Conservation (phyloP, 345 rosid genomes). For the Schrenkiella parvula region DNA sequence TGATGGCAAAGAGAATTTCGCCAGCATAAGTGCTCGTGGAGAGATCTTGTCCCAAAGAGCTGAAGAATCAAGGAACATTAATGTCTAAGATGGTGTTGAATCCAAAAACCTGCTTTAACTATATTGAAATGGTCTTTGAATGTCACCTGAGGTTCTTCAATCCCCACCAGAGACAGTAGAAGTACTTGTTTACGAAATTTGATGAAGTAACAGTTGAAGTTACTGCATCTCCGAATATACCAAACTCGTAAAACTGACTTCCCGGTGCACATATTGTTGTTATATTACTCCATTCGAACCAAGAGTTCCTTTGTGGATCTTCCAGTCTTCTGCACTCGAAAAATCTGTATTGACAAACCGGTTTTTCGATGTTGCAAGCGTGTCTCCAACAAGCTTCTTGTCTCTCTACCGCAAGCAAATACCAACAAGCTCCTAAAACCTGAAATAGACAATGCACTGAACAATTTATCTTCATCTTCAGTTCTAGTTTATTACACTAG, state of each 20-base stretch:
- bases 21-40: slow-evolving; percentile 77
- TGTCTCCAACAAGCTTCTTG: slow-evolving; percentile 87
- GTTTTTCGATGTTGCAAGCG: slow-evolving; percentile 48
- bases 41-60: slow-evolving; percentile 83
- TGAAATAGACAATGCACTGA: slow-evolving; percentile 13
- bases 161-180: slow-evolving; percentile 98
- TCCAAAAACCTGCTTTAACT: not conserved
- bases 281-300: slow-evolving; percentile 70
- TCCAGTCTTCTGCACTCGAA: slow-evolving; percentile 55
- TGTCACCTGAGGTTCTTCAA: slow-evolving; percentile 73
- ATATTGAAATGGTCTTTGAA: not conserved
- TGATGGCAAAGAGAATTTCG: slow-evolving; percentile 69
- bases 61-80: slow-evolving; percentile 18
- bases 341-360: slow-evolving; percentile 48
- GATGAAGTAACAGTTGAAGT: slow-evolving; percentile 49
- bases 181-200: slow-evolving; percentile 73
- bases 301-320: slow-evolving; percentile 39
- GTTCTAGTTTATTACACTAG: not conserved
- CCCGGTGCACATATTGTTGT: slow-evolving; percentile 49
- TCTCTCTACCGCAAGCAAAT: slow-evolving; percentile 74
- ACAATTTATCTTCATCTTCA: not conserved
- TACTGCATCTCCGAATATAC: slow-evolving; percentile 74
- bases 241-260: slow-evolving; percentile 50
- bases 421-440: slow-evolving; percentile 99
- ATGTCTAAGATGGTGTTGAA: not conserved